A percentile compares a stretch with the other conserved stretches of the same genome.
Conservation (phyloP, 139 green algal genomes). For the Ulvella scutata region DNA sequence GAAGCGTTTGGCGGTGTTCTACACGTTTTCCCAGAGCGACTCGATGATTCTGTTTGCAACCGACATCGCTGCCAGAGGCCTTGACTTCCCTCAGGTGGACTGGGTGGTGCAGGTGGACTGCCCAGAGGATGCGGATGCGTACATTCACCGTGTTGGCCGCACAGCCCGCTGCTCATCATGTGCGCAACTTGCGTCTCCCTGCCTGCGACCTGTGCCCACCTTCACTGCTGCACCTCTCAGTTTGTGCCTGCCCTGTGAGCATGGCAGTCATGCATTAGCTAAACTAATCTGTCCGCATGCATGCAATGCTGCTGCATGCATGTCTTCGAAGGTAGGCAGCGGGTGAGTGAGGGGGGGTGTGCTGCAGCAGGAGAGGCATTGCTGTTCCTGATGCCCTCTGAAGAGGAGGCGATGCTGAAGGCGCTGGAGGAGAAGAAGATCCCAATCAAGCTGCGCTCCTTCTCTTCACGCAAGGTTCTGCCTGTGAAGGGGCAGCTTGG, state of each 20-base stretch:
- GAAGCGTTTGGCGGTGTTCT: constrained; percentile 69
- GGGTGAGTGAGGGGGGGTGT: constrained; percentile 24
- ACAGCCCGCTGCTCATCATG: constrained; percentile 54
- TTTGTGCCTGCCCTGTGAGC: neutral
- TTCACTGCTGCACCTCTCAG: neutral
- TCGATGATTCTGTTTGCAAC: constrained; percentile 79
- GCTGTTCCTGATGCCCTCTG: constrained; percentile 57
- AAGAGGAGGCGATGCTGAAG: constrained; percentile 42
- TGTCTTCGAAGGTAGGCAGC: constrained; percentile 19
- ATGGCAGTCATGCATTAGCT: neutral
- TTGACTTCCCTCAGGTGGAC: constrained; percentile 86
- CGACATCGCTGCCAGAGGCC: constrained; percentile 72
- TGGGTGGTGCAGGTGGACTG: constrained; percentile 92
- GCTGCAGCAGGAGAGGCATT: constrained; percentile 42
- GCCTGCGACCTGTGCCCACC: neutral
- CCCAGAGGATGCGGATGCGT: constrained; percentile 77
- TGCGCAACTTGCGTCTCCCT: neutral
- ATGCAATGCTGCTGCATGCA: neutral
- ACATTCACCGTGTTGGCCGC: constrained; percentile 88
- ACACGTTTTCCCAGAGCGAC: constrained; percentile 61
- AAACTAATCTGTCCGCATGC: neutral
- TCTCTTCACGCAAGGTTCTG: constrained; percentile 69
- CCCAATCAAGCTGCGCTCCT: constrained; percentile 51
- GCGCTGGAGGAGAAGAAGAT: constrained; percentile 61
- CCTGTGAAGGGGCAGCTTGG: constrained; percentile 50